Evolutionary conservation across 1,139 yeast genomes (phyloP).

Genomic region (Blastobotrys niveus): DNA sequence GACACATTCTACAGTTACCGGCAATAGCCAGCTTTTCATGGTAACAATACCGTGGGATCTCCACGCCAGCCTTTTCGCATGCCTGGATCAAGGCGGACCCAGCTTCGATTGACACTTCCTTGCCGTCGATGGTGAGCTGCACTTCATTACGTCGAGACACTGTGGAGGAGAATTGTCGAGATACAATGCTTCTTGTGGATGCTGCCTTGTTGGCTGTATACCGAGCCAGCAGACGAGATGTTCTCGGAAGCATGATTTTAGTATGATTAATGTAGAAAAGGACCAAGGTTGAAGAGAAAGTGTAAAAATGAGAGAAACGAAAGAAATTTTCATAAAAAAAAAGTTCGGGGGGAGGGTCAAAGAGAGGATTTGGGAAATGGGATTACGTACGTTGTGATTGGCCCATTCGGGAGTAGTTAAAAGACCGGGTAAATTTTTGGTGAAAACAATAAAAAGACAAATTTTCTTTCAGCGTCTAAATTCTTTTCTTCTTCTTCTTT

Average conservation of each 20-base stretch:
- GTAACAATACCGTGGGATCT: conserved; percentile 84
- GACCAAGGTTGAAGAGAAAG: no score
- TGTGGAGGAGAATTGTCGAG: conserved; percentile 30
- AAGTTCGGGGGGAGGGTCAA: not conserved
- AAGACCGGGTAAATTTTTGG: not conserved
- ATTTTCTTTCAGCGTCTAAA: not conserved
- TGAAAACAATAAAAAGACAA: conserved; percentile 4
- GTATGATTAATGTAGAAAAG: not conserved
- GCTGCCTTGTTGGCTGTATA: no score
- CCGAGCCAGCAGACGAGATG: conserved; percentile 6
- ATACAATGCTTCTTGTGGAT: not conserved
- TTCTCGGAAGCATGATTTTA: conserved; percentile 1
- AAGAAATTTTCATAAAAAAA: not conserved
- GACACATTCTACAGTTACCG: conserved; percentile 94
- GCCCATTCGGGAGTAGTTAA: not conserved
- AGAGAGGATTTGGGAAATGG: not conserved
- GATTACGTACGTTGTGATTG: conserved; percentile 1
- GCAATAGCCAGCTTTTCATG: conserved; percentile 89
- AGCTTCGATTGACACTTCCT: conserved; percentile 70
- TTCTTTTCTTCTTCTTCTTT: conserved; percentile 12
- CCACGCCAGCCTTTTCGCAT: conserved; percentile 85
- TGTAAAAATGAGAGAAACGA: not conserved
- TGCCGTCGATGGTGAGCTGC: conserved; percentile 72
- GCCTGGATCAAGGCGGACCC: conserved; percentile 89
- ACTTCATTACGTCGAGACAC: conserved; percentile 48